A percentile compares a stretch with the other conserved stretches of the same genome.
phyloP scores from a whole-genome alignment of 192 early-diverging fungal genomes.

The Coemansia sp. region DNA sequence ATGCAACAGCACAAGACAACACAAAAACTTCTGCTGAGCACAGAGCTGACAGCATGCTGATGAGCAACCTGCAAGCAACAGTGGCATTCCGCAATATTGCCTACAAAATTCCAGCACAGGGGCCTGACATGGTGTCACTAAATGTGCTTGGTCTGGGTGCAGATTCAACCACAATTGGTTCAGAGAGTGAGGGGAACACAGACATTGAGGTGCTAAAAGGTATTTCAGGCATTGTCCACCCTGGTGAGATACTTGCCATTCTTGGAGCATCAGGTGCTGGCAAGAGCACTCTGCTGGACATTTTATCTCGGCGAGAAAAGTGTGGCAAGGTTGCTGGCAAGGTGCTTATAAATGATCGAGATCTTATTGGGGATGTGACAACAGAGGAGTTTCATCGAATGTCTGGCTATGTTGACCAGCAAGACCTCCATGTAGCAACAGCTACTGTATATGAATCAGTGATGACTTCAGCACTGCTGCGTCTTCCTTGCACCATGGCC shows the following conservation, averaged over 20 bases:
- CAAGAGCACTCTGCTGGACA: conserved; percentile 89
- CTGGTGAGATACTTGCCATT: conserved; percentile 88
- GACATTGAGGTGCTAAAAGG: conserved; percentile 53
- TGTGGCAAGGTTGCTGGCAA: conserved; percentile 65
- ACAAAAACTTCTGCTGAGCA: neutral
- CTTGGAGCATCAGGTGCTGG: conserved; percentile 92
- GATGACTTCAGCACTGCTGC: conserved; percentile 78
- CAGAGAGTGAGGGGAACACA: neutral
- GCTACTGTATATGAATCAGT: conserved; percentile 86
- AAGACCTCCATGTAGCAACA: conserved; percentile 79
- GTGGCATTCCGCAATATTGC: conserved; percentile 38
- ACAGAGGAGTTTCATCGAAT: conserved; percentile 59
- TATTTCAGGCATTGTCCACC: conserved; percentile 68
- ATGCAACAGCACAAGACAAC: neutral
- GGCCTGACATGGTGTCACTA: conserved; percentile 19
- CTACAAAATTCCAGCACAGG: conserved; percentile 32
- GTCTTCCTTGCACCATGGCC: conserved; percentile 61
- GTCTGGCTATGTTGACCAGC: conserved; percentile 86
- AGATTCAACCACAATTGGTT: neutral
- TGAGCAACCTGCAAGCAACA: conserved; percentile 15
- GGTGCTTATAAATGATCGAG: conserved; percentile 77
- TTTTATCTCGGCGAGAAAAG: conserved; percentile 74
- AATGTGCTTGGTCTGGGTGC: neutral
- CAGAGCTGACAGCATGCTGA: conserved; percentile 29
- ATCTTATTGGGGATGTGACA: conserved; percentile 55